Evolutionary conservation across 345 rosid genomes (phyloP).

Genomic region (Syzygium aromaticum): DNA sequence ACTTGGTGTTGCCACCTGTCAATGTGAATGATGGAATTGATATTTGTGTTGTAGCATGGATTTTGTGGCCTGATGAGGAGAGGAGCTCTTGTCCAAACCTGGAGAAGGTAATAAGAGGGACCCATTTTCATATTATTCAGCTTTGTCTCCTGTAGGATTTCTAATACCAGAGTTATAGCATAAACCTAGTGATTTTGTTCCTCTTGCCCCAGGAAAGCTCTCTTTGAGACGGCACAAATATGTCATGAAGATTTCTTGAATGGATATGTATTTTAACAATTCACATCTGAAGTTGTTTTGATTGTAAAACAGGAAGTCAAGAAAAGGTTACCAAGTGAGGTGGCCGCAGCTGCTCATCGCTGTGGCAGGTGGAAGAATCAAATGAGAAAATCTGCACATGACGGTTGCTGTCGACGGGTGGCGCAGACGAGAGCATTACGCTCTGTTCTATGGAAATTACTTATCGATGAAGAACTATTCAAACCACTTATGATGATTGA

Average conservation of each 20-base stretch:
- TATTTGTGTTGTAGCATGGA: conserved; percentile 71
- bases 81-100: conserved; percentile 76
- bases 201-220: neutral
- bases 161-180: neutral
- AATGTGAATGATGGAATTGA: conserved; percentile 53
- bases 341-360: conserved; percentile 75
- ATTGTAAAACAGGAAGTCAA: conserved; percentile 61
- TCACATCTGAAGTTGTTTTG: conserved; percentile 13
- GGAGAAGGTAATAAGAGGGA: conserved; percentile 56
- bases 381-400: conserved; percentile 85
- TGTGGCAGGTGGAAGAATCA: conserved; percentile 97
- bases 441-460: conserved; percentile 82
- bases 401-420: conserved; percentile 93
- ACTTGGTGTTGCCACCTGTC: conserved; percentile 41
- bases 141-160: neutral
- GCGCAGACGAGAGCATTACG: conserved; percentile 72
- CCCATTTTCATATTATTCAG: neutral
- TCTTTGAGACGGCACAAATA: neutral
- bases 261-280: neutral
- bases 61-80: conserved; percentile 98
- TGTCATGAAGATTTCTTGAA: neutral
- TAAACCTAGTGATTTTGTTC: neutral
- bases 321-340: conserved; percentile 77
- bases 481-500: conserved; percentile 56
- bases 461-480: conserved; percentile 63